phyloP scores from a whole-genome alignment of 2,329 filamentous ascomycete genomes.

The Bipolaris zeicola region DNA sequence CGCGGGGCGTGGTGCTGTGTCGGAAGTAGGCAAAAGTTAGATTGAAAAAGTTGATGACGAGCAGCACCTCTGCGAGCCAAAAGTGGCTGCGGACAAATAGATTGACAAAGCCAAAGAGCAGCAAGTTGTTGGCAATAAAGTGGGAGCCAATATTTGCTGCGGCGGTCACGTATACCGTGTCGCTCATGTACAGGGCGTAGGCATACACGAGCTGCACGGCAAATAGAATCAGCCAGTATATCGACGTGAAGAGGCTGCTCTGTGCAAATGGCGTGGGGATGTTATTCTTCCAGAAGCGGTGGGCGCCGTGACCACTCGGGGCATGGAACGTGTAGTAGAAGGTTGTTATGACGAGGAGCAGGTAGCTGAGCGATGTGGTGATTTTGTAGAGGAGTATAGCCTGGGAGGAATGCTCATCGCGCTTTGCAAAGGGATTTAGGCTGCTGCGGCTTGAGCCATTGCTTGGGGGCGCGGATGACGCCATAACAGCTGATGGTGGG shows the following conservation, averaged over 20 bases:
- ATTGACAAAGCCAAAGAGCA: constrained; percentile 81
- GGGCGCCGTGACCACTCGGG: constrained; percentile 64
- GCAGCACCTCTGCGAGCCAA: constrained; percentile 74
- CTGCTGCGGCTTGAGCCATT: constrained; percentile 47
- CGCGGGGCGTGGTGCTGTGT: constrained; percentile 71
- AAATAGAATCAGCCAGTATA: constrained; percentile 82
- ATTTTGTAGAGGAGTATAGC: constrained; percentile 76
- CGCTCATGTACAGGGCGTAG: constrained; percentile 73
- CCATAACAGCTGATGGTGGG: not conserved
- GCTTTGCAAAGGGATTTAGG: constrained; percentile 75
- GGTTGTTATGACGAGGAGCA: constrained; percentile 71
- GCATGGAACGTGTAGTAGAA: constrained; percentile 74
- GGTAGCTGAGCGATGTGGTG: constrained; percentile 74
- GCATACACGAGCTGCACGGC: constrained; percentile 78
- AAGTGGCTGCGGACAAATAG: constrained; percentile 80
- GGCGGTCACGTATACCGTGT: constrained; percentile 65
- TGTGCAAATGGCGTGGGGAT: constrained; percentile 75
- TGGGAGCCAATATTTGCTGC: constrained; percentile 80
- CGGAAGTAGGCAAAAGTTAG: constrained; percentile 80
- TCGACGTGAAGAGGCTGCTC: constrained; percentile 65
- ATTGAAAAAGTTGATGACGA: constrained; percentile 83
- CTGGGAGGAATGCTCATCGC: constrained; percentile 66
- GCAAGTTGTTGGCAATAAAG: constrained; percentile 84
- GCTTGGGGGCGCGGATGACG: not conserved
- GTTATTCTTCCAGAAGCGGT: constrained; percentile 78